A percentile compares a stretch with the other conserved stretches of the same genome.
phyloP scores from a whole-genome alignment of 2,329 filamentous ascomycete species.

The Parafenestella ontariensis region DNA sequence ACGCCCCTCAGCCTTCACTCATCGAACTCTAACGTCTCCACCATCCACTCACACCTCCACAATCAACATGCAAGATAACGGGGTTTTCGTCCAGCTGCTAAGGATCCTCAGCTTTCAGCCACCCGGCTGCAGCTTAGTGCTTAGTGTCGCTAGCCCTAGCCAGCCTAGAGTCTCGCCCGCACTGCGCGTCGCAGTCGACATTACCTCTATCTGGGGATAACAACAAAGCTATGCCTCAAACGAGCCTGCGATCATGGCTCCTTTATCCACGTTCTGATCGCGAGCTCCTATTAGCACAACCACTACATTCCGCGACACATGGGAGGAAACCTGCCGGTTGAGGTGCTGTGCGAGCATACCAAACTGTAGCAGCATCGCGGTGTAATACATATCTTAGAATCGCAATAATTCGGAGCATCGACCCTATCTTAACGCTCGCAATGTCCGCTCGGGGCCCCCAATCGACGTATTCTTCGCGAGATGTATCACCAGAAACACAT shows the following conservation, averaged over 20 bases:
- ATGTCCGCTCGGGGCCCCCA: conserved; percentile 33
- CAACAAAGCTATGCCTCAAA: conserved; percentile 5
- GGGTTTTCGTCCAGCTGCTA: background rate
- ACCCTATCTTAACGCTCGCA: conserved; percentile 2
- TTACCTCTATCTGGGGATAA: background rate
- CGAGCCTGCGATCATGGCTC: background rate
- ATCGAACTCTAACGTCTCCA: background rate
- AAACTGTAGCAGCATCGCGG: conserved; percentile 3
- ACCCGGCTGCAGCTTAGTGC: conserved; percentile 11
- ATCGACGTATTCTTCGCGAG: conserved; percentile 30
- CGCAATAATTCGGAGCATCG: background rate
- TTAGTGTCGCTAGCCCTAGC: conserved; percentile 7
- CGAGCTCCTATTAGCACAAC: background rate
- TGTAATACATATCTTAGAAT: conserved; percentile 5
- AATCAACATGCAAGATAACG: background rate
- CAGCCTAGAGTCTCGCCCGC: conserved; percentile 13
- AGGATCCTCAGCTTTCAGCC: conserved; percentile 9
- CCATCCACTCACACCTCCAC: background rate
- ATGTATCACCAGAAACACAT: conserved; percentile 32
- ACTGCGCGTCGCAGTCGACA: conserved; percentile 5
- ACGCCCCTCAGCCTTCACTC: background rate
- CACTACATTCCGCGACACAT: background rate
- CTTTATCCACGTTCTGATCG: background rate
- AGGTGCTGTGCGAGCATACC: conserved; percentile 2
- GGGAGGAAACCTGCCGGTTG: background rate